A percentile compares a stretch with the other conserved stretches of the same genome.
These are phyloP conservation scores for Bimuria novae-zelandiae DNA, from an alignment of 2,329 filamentous ascomycete species.

Conservation along the genomic window DNA sequence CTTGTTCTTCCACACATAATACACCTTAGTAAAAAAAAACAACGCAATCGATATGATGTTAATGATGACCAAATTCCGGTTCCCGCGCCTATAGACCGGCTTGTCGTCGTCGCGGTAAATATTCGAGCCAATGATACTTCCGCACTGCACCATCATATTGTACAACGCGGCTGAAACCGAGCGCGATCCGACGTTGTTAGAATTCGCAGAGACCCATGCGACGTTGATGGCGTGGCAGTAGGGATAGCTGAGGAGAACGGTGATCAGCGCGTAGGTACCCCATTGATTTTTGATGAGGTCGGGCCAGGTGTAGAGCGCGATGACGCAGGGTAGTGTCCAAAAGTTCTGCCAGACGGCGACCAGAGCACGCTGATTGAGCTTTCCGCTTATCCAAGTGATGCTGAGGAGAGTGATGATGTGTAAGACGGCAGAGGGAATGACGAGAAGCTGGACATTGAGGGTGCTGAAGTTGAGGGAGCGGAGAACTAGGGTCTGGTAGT, in stretches of 20 bases:
- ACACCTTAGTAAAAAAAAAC: slow-evolving; percentile 8
- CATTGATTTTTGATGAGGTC: slow-evolving; percentile 51
- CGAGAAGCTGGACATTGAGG: slow-evolving; percentile 61
- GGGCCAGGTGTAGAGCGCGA: slow-evolving; percentile 50
- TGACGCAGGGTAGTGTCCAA: slow-evolving; percentile 63
- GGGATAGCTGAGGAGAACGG: slow-evolving; percentile 55
- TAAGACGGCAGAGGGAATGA: slow-evolving; percentile 48
- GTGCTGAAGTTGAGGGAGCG: slow-evolving; percentile 25
- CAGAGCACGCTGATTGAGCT: slow-evolving; percentile 52
- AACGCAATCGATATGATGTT: slow-evolving; percentile 1
- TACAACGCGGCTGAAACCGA: slow-evolving; percentile 65
- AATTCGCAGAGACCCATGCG: slow-evolving; percentile 62
- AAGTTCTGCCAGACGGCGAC: slow-evolving; percentile 53
- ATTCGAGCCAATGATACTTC: slow-evolving; percentile 53
- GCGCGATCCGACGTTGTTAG: slow-evolving; percentile 61
- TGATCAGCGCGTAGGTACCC: slow-evolving; percentile 56
- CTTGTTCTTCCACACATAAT: slow-evolving; percentile 11
- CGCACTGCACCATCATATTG: slow-evolving; percentile 54
- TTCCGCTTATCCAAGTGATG: slow-evolving; percentile 50
- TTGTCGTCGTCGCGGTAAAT: slow-evolving; percentile 62
- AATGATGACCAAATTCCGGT: slow-evolving; percentile 4
- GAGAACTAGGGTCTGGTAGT: slow-evolving; percentile 28
- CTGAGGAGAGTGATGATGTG: slow-evolving; percentile 40
- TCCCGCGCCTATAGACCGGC: slow-evolving; percentile 48
- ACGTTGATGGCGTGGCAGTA: slow-evolving; percentile 56